Percentiles rank a stretch among this genome's conserved stretches.
These are phyloP conservation scores for Fusarium nisikadoi DNA, from an alignment of 2,329 filamentous ascomycete species.

Conservation along the genomic window DNA sequence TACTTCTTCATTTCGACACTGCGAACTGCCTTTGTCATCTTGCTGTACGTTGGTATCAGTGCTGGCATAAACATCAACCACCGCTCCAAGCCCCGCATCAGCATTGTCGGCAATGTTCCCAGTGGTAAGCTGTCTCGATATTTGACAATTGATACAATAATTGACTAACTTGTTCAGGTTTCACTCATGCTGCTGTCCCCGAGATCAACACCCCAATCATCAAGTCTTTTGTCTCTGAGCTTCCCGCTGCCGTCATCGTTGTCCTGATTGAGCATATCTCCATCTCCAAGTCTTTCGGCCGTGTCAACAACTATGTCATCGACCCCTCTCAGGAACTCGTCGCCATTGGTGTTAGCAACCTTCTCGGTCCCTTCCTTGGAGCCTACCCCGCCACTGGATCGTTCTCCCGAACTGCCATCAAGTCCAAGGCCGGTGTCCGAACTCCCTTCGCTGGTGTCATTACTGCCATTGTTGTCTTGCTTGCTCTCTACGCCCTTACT, in stretches of 20 bases:
- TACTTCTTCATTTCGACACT: conserved; percentile 85
- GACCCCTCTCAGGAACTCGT: conserved; percentile 83
- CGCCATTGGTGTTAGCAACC: conserved; percentile 79
- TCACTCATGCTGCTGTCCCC: conserved; percentile 76
- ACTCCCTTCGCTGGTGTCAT: conserved; percentile 89
- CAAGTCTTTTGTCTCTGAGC: conserved; percentile 69
- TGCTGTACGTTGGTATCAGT: conserved; percentile 83
- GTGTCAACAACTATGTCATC: conserved; percentile 84
- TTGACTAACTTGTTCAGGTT: conserved; percentile 58
- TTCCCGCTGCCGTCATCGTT: conserved; percentile 81
- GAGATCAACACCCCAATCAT: conserved; percentile 70
- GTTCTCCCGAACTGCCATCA: conserved; percentile 91
- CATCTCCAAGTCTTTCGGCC: conserved; percentile 84
- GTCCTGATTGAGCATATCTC: conserved; percentile 84
- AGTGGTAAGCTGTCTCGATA: conserved; percentile 60
- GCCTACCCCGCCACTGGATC: conserved; percentile 89
- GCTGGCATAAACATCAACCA: conserved; percentile 74
- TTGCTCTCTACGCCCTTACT: conserved; percentile 85
- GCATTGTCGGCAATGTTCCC: conserved; percentile 74
- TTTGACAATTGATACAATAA: not conserved
- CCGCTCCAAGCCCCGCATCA: conserved; percentile 66
- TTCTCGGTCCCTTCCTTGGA: conserved; percentile 81
- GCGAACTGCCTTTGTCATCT: conserved; percentile 81
- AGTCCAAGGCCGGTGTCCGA: conserved; percentile 91
- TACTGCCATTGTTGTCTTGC: conserved; percentile 81